phyloP scores from a whole-genome alignment of 2,329 filamentous ascomycete genomes.

The Fusarium mangiferae region DNA sequence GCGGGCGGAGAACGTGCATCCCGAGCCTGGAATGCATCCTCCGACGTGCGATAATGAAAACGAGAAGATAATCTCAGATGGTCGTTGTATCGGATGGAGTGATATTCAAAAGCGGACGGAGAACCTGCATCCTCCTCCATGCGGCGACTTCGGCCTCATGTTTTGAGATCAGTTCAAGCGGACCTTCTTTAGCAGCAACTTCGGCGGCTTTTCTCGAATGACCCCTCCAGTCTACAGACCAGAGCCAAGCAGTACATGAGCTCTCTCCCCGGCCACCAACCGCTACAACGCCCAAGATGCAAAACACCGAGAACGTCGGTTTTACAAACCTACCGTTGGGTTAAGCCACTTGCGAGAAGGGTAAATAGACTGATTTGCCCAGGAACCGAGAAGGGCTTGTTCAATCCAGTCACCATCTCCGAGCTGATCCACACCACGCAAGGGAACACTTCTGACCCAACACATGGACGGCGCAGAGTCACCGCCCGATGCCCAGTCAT shows the following conservation, averaged over 20 bases:
- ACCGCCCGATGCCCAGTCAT: not conserved
- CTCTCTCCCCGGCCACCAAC: not conserved
- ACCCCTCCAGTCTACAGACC: not conserved
- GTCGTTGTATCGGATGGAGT: not conserved
- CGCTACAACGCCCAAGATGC: not conserved
- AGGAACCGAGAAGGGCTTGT: not conserved
- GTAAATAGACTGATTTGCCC: not conserved
- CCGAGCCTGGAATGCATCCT: too few species aligned
- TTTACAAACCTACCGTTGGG: rapidly evolving
- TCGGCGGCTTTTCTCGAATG: not conserved
- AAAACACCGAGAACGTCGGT: rapidly evolving
- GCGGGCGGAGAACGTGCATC: too few species aligned
- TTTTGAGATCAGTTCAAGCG: not conserved
- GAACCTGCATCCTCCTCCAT: not conserved
- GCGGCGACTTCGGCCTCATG: rapidly evolving
- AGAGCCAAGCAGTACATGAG: not conserved
- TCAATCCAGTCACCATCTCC: not conserved
- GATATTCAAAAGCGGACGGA: too few species aligned
- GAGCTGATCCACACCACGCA: not conserved
- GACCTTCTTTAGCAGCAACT: not conserved
- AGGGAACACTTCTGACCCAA: not conserved
- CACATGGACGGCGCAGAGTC: not conserved
- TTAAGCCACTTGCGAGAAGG: not conserved
- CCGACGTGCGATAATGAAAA: constrained; percentile 46
- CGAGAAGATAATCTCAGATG: not conserved